phyloP scores from a whole-genome alignment of 2,329 filamentous ascomycete genomes.

The Hawksworthiomyces lignivorus region DNA sequence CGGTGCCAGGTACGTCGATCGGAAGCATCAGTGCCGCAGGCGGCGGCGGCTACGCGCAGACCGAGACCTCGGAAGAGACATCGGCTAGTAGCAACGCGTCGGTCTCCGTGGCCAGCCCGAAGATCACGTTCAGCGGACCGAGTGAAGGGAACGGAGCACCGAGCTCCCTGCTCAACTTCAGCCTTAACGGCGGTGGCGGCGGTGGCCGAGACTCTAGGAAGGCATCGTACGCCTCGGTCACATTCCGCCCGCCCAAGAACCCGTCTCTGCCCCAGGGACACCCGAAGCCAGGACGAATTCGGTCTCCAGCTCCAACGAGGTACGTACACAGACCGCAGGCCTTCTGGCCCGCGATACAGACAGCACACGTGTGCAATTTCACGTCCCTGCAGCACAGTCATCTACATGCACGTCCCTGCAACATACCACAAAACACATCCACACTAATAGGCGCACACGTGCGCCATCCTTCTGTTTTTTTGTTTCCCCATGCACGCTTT shows the following conservation, averaged over 20 bases:
- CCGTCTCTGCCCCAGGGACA: slow-evolving; percentile 40
- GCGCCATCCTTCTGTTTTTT: neutral
- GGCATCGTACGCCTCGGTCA: slow-evolving; percentile 39
- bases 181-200: slow-evolving; percentile 24
- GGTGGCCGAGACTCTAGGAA: slow-evolving; percentile 32
- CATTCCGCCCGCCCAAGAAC: slow-evolving; percentile 36
- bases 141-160: neutral
- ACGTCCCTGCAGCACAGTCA: neutral
- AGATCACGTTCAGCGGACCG: neutral
- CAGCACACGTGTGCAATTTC: no score
- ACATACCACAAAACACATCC: no score
- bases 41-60: slow-evolving; percentile 1
- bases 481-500: neutral
- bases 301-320: slow-evolving; percentile 42
- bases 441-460: neutral
- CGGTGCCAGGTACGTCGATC: slow-evolving; percentile 4
- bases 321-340: no score
- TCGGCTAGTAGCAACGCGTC: slow-evolving; percentile 6
- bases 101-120: neutral
- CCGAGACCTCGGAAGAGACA: slow-evolving; percentile 4
- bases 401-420: neutral
- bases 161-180: slow-evolving; percentile 17
- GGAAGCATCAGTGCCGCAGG: slow-evolving; percentile 1
- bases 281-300: slow-evolving; percentile 36
- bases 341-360: no score